Base-by-base conservation (phyloP, 148 eudicot genomes). In the Amaranthus hypochondriacus region DNA sequence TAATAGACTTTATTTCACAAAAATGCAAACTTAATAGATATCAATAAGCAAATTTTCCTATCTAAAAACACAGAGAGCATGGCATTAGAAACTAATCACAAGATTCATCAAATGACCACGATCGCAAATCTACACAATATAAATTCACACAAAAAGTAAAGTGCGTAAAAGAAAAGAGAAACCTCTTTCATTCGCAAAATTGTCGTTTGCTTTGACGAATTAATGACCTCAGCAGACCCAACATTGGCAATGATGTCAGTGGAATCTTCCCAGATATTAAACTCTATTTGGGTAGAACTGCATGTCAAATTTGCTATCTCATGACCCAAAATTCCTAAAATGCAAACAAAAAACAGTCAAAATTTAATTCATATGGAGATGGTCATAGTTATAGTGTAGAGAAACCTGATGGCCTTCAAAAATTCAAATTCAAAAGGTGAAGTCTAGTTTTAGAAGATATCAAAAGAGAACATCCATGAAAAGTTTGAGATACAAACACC, bases 241-340 rank as follows among this genome's bases (percentile, higher is more conserved):
- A 95, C 75, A 53, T 85, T 80, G 7, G 85, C 82, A 10, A 73
- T 74, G 75, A 95, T 74, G n/a, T 73, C 70, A 5, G 87, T 81
- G 73, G 89, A 87, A 72, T 86, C 86, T 76, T 92, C 96, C 93
- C 92, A 79, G 42, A 85, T 78, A 82, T 87, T 87, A 72, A 89
- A 83, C 77, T 89, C 89, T 62, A 86, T 56, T 54, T 79, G 65
- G 21, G 86, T 77, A 48, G 73, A 84, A n/a, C 69, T 62, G 71
- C 87, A 83, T 53, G 63, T 77, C 77, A 87, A 69, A 75, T 83
- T 82, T 8, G 90, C 92, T 83, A 90, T 79, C 79, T 87, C 86
- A 78, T 70, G 80, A 66, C 77, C 84, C 73, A 48, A 54, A 54
- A 66, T 75, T 78, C 78, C 97, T 95, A 83, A 77, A 77, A 57